Conservation (phyloP, 139 green algal species). For the Chlorella sp. region DNA sequence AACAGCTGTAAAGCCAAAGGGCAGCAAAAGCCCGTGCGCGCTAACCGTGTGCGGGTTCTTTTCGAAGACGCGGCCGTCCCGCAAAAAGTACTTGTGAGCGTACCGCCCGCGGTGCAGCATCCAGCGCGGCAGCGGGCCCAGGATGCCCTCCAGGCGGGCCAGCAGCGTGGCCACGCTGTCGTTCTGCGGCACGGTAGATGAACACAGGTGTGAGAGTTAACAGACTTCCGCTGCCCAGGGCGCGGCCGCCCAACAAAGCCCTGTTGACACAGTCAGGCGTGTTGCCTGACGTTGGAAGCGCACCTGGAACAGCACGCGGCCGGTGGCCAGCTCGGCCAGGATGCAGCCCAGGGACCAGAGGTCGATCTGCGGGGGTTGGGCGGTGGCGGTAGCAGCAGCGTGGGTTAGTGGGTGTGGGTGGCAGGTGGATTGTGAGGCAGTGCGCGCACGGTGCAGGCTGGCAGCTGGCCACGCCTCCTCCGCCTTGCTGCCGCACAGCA, state of each 20-base stretch:
- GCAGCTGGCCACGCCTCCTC: too few relatives aligned
- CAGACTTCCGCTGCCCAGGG: too few relatives aligned
- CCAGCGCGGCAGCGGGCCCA: constrained; percentile 80
- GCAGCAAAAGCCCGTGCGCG: neutral
- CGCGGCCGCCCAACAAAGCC: too few relatives aligned
- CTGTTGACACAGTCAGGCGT: too few relatives aligned
- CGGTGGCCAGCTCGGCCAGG: constrained; percentile 91
- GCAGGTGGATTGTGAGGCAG: too few relatives aligned
- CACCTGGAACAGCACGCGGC: constrained; percentile 89
- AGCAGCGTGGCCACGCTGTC: constrained; percentile 85
- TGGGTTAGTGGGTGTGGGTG: too few relatives aligned
- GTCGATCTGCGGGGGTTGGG: constrained; percentile 77
- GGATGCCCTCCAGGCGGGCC: constrained; percentile 88
- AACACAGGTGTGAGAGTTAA: neutral
- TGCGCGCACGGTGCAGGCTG: too few relatives aligned
- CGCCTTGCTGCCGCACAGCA: too few relatives aligned
- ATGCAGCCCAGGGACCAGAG: constrained; percentile 97
- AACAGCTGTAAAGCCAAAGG: neutral
- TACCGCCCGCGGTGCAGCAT: constrained; percentile 82
- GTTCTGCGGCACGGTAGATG: constrained; percentile 67
- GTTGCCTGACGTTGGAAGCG: neutral
- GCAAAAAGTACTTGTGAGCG: constrained; percentile 86
- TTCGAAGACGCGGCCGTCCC: constrained; percentile 75
- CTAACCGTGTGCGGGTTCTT: constrained; percentile 50
- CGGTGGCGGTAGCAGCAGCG: too few relatives aligned